Evolutionary conservation across 139 green algal species (phyloP), one percentile per base, ranked within the genome.

Genomic region (Micractinium sp.): DNA sequence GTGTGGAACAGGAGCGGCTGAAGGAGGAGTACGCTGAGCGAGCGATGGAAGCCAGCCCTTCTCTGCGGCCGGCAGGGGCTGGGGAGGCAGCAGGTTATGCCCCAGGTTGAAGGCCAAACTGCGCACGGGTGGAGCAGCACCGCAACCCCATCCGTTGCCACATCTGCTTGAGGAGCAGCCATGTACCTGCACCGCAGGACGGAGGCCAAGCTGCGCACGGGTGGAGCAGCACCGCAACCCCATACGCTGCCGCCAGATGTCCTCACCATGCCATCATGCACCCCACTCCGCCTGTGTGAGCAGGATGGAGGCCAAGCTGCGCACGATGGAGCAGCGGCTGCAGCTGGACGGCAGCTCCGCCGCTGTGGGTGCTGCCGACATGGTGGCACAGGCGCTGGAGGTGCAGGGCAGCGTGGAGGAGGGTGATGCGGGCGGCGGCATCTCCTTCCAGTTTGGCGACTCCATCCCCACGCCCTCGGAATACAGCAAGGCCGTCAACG

Each of bases 241-340:
- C n/a, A n/a, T n/a, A n/a, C n/a, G n/a, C n/a, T n/a, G n/a, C n/a
- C 47, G n/a, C n/a, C n/a, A n/a, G n/a, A n/a, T 56, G 5, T 9
- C 47, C 47, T 56, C 9, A 9, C 5, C 9, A 56, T 56, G 7
- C 9, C 47, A 56, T 2, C 67, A 2, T 75, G 22, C 9, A 1
- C 20, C 67, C 67, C 12, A 33, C 67, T 4, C 67, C 23, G 22
- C 31, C 71, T 27, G 15, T 56, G 31, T 19, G 31, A 19, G 80
- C n/a, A 76, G 81, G n/a, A 94, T 95, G 93, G 88, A 94, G 86
- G 63, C 80, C 38, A 94, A 94, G 71, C 85, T 95, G 61, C 75
- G 82, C 20, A 88, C 91, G 35, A 94, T 95, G 91, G 92, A 95
- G 85, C 76, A 87, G 41, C 85, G 83, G 41, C 74, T 94, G 56